Percentiles rank a stretch among this genome's conserved stretches.
phyloP scores from a whole-genome alignment of 2,329 filamentous ascomycete genomes.

The Aureobasidium lini region DNA sequence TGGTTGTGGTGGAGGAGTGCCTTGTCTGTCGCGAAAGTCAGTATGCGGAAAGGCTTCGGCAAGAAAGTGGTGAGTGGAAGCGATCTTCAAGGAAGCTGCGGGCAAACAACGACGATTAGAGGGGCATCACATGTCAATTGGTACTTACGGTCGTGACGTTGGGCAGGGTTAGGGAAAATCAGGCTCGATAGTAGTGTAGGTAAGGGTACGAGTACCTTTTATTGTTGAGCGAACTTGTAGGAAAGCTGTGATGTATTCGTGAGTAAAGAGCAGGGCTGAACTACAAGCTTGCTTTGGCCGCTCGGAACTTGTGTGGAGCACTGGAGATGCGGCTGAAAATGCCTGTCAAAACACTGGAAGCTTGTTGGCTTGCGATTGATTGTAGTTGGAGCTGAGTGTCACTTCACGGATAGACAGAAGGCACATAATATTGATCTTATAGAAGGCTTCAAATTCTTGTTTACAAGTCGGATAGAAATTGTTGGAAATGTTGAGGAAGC shows the following conservation, averaged over 20 bases:
- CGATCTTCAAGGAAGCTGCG: not conserved
- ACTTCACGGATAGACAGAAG: not conserved
- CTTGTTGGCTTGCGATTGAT: not conserved
- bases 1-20: not conserved
- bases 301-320: constrained; percentile 1
- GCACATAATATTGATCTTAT: not conserved
- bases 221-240: constrained; percentile 1
- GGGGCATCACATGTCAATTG: not conserved
- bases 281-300: constrained; percentile 9
- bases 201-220: not conserved
- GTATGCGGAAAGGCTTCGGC: not conserved
- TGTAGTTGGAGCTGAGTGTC: not conserved
- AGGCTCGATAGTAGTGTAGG: not conserved
- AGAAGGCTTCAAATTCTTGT: not conserved
- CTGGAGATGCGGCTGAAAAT: constrained; percentile 11
- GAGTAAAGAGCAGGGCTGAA: not conserved
- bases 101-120: not conserved
- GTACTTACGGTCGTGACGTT: not conserved
- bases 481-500: constrained; percentile 9
- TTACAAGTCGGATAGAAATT: not conserved
- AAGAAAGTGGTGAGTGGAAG: not conserved
- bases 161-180: not conserved
- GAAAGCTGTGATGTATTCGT: constrained; percentile 9
- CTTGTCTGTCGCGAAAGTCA: not conserved
- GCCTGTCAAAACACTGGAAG: not conserved